Evolutionary conservation across 2,329 filamentous ascomycete species (phyloP), one percentile per base, ranked within the genome.

Genomic region (Mycosphaerella arachidis): DNA sequence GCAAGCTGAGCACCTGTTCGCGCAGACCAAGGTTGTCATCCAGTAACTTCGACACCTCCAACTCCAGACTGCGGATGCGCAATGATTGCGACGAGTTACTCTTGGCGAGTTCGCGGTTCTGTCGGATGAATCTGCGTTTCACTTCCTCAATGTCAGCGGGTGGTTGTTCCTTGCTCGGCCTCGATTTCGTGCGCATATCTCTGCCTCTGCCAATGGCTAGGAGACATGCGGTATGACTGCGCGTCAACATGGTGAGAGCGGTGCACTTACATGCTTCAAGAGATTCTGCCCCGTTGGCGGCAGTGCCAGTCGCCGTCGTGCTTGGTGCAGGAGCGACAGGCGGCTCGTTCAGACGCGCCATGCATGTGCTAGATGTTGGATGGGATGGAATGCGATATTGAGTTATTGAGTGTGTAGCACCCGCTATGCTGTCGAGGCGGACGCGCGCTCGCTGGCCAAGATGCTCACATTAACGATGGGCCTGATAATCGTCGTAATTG

Each of bases 341-440:
- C 72, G 84, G 83, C 80, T 92, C 89, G 78, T 92, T 92, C 68
- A 93, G 82, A 78, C 89, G 84, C 77, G 90, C 90, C 90, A 93
- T 93, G 55, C 67, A 63, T 31, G 12, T 43, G 13, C 40, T n/a
- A 16, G 40, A 43, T 31, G 33, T 45, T 30, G 51, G 57, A 54
- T 40, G 35, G 6, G 12, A 50, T n/a, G 40, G 45, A 13, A 50
- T 50, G n/a, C 45, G 18, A 56, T 50, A 45, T 31, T 18, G 48
- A n/a, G n/a, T n/a, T n/a, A n/a, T n/a, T 31, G 13, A 20, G 18
- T 43, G 16, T 43, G 46, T 50, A 27, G 46, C 29, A 10, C 29
- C 7, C 10, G 46, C 18, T 31, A 52, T 33, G 46, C 48, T 35
- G 18, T 45, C n/a, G 48, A 57, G 45, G 18, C 35, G 48, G 37